These are phyloP conservation scores for Xylaria scruposa DNA, from an alignment of 495 filamentous ascomycete genomes.

Conservation along the genomic window DNA sequence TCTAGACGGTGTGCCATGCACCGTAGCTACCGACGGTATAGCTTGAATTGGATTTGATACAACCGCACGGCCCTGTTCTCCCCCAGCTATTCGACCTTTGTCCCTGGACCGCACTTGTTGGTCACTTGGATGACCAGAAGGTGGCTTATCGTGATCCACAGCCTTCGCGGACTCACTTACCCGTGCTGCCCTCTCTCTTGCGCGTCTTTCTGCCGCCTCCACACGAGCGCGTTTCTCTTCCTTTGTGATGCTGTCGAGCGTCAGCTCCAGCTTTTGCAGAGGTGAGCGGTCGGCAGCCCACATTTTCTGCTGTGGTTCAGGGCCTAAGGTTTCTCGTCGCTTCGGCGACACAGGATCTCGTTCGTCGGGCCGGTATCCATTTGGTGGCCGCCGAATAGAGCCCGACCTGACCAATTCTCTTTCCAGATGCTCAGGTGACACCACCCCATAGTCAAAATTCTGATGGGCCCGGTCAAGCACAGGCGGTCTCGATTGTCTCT, in stretches of 20 bases:
- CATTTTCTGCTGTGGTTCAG: conserved; percentile 47
- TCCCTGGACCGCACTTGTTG: conserved; percentile 34
- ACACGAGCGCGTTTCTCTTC: conserved; percentile 85
- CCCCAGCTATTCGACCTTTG: conserved; percentile 24
- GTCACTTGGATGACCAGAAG: conserved; percentile 21
- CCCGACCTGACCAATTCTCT: conserved; percentile 31
- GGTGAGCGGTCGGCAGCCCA: conserved; percentile 85
- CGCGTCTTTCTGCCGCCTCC: conserved; percentile 75
- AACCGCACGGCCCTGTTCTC: conserved; percentile 25
- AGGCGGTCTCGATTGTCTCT: conserved; percentile 39
- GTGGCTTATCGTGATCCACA: conserved; percentile 29
- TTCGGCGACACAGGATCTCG: conserved; percentile 33
- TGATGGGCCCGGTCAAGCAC: conserved; percentile 43
- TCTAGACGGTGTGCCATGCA: conserved; percentile 43
- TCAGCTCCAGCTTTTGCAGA: conserved; percentile 87
- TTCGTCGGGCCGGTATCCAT: conserved; percentile 27
- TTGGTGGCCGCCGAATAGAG: conserved; percentile 33
- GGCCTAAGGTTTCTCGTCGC: conserved; percentile 34
- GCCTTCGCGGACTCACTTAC: conserved; percentile 38
- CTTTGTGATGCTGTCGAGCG: conserved; percentile 86
- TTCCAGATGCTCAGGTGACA: conserved; percentile 25
- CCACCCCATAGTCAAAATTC: conserved; percentile 34
- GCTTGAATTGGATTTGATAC: conserved; percentile 29
- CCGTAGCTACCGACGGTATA: conserved; percentile 31
- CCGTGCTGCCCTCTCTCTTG: conserved; percentile 57